Evolutionary conservation across 306 rosid species (phyloP), one percentile per base, ranked within the genome.

Genomic region (Clitoria ternatea): DNA sequence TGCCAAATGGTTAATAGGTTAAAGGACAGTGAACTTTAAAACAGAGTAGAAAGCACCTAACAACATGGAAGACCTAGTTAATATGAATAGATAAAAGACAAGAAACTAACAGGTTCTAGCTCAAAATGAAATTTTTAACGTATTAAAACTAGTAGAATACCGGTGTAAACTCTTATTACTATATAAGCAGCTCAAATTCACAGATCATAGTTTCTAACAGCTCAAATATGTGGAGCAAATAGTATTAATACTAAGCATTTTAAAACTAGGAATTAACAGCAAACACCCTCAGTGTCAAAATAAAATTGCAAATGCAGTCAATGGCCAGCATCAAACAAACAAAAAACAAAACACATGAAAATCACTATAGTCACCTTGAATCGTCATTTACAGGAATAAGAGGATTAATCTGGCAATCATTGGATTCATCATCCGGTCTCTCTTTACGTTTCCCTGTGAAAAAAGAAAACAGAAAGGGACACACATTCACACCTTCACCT

Each of bases 401-500:
- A 73, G 87, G 86, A 78, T 89, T 78, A 62, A 80, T 64, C 79
- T 64, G 75, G 50, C 81, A 47, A 65, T 76, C 86, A 76, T 55
- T 62, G 37, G 73, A 79, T 54, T 82, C 89, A 70, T 43, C 83
- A 73, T 83, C 65, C 4, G 78, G 30, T 27, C 96, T 86, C 67
- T 79, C 96, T 65, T 94, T 89, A 69, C 96, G 89, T 79, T 94
- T 92, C 81, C 96, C 96, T 92, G 82, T 22, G 14, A 78, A 72
- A 57, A 47, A 4, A 6, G 3, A 17, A 27, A 55, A 56, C n/a
- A n/a, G n/a, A 22, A 12, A 5, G 18, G 15, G 35, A 81, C 61
- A 62, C 59, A 29, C 19, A 5, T 52, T 39, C 23, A n/a, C 61
- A 63, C 27, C 53, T 47, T 48, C 55, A 54, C 55, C 17, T 0